Percentiles rank a stretch among this genome's conserved stretches.
These are phyloP conservation scores for Yamadazyma jaroonii DNA, from an alignment of 1,139 yeast species.

Conservation along the genomic window DNA sequence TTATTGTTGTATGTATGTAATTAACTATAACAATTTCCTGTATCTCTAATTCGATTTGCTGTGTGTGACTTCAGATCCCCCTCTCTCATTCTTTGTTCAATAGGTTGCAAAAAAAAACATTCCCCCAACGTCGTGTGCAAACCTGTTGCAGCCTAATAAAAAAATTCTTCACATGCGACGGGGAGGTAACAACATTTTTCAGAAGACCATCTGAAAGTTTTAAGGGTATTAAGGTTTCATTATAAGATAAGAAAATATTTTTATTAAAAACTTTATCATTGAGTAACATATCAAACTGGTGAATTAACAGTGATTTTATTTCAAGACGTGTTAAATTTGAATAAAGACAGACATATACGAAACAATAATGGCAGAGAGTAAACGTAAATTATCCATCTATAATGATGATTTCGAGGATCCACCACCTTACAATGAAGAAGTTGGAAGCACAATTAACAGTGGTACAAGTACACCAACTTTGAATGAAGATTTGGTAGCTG, in stretches of 20 bases:
- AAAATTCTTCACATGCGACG: conserved; percentile 10
- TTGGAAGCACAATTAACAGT: conserved; percentile 3
- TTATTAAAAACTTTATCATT: too few relatives aligned
- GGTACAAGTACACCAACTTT: conserved; percentile 8
- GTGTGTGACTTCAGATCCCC: too few relatives aligned
- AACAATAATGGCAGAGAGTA: conserved; percentile 5
- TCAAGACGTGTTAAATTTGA: background rate
- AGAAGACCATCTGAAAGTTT: conserved; percentile 3
- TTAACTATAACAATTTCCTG: too few relatives aligned
- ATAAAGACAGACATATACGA: background rate
- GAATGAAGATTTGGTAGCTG: conserved; percentile 23
- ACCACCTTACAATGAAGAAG: conserved; percentile 4
- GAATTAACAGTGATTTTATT: too few relatives aligned
- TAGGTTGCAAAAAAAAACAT: background rate
- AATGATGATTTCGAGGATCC: conserved; percentile 3
- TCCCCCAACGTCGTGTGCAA: conserved; percentile 2
- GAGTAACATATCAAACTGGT: too few relatives aligned
- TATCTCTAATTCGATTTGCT: too few relatives aligned
- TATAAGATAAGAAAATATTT: too few relatives aligned
- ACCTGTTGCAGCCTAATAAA: conserved; percentile 5
- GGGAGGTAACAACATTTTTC: conserved; percentile 3
- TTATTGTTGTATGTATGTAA: too few relatives aligned
- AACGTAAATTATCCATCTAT: conserved; percentile 6
- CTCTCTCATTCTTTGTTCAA: background rate
- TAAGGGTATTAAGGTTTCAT: background rate